Conservation (phyloP, 192 early-diverging fungal species). For the Dimargaris cristalligena region DNA sequence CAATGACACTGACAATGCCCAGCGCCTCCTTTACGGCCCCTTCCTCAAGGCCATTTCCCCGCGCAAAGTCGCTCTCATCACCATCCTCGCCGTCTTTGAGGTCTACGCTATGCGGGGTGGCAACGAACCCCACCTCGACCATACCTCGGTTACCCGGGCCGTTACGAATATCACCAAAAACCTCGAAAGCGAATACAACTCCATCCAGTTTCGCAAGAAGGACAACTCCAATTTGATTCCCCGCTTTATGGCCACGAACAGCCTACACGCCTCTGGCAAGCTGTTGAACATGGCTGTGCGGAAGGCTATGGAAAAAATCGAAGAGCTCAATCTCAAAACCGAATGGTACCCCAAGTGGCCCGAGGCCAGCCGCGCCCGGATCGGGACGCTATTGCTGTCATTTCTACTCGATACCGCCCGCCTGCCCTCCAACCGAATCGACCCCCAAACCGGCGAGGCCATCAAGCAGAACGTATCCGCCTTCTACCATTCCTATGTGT, state of each 20-base stretch:
- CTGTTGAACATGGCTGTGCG: conserved; percentile 71
- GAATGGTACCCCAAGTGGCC: conserved; percentile 60
- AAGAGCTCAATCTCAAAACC: conserved; percentile 25
- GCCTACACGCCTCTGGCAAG: conserved; percentile 55
- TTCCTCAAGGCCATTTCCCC: conserved; percentile 46
- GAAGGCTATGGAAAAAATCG: conserved; percentile 40
- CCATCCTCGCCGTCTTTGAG: conserved; percentile 34
- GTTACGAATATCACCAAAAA: conserved; percentile 48
- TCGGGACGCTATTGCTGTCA: conserved; percentile 37
- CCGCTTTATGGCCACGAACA: conserved; percentile 34
- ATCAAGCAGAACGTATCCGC: conserved; percentile 48
- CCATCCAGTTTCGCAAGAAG: conserved; percentile 54
- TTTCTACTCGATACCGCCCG: conserved; percentile 56
- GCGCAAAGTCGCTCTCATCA: conserved; percentile 64
- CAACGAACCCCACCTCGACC: conserved; percentile 22
- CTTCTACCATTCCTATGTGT: conserved; percentile 53
- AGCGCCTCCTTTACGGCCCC: conserved; percentile 37
- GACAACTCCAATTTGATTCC: conserved; percentile 38
- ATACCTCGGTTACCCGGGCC: conserved; percentile 37
- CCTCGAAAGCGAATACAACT: conserved; percentile 69
- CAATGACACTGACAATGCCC: conserved; percentile 20
- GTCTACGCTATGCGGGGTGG: background rate
- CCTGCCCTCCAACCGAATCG: conserved; percentile 36
- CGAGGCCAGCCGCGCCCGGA: conserved; percentile 31
- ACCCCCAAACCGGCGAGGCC: conserved; percentile 37